Percentiles rank a stretch among this genome's conserved stretches.
Evolutionary conservation across 202 grass and related monocot genomes (phyloP).

Genomic region (Schoenoplectus tabernaemontani): DNA sequence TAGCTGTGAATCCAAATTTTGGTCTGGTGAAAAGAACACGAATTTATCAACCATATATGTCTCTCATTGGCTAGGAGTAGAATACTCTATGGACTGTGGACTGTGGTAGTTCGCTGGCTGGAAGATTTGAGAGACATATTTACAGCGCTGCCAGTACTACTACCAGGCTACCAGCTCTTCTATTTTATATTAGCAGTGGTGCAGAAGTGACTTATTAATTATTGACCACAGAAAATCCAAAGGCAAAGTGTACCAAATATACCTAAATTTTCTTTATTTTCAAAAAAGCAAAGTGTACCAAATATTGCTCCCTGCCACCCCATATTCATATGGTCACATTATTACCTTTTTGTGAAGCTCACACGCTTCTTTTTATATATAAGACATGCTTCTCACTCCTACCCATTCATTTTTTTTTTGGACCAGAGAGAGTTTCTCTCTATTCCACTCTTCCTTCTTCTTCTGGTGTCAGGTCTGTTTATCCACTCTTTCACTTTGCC

Average conservation of each 20-base stretch:
- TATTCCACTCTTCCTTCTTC: conserved; percentile 12
- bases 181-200: too few species aligned
- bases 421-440: not conserved
- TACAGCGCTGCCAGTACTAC: too few species aligned
- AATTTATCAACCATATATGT: not conserved
- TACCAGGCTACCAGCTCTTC: too few species aligned
- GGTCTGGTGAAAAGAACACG: not conserved
- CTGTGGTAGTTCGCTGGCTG: not conserved
- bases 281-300: not conserved
- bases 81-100: not conserved
- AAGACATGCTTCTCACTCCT: conserved; percentile 4
- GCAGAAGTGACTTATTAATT: not conserved
- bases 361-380: conserved; percentile 20
- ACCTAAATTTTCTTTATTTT: not conserved
- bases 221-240: not conserved
- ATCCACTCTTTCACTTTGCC: not conserved
- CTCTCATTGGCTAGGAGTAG: not conserved
- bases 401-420: conserved; percentile 12
- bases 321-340: conserved; percentile 1
- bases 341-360: not conserved
- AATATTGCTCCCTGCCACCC: not conserved
- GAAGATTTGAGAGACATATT: not conserved
- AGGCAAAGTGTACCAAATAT: not conserved
- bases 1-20: not conserved
- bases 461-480: conserved; percentile 10